Conservation (phyloP, 306 rosid species). For the Trifolium pratense region DNA sequence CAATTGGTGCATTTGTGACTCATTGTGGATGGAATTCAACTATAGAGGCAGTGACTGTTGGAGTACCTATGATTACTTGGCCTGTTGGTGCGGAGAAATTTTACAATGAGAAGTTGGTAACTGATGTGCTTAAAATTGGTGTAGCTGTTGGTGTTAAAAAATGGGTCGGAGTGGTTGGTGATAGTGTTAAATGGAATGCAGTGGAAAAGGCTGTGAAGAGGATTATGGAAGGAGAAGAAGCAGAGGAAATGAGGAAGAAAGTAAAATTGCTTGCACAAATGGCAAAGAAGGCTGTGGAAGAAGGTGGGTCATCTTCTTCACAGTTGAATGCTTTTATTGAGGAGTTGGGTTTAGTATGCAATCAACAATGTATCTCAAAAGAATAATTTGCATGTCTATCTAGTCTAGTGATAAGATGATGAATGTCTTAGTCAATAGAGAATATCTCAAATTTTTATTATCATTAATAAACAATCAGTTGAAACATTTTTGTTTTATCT, state of each 20-base stretch:
- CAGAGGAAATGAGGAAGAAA: constrained; percentile 39
- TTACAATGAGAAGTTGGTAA: constrained; percentile 53
- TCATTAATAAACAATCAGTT: too few species aligned
- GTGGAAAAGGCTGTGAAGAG: constrained; percentile 39
- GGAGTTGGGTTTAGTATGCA: constrained; percentile 29
- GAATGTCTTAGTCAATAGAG: neutral
- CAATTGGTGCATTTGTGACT: constrained; percentile 50
- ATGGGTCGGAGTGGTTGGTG: neutral
- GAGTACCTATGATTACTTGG: constrained; percentile 60
- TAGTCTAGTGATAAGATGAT: neutral
- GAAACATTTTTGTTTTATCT: too few species aligned
- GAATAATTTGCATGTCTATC: neutral
- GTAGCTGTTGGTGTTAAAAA: constrained; percentile 40
- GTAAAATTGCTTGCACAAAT: neutral
- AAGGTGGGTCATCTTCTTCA: constrained; percentile 47
- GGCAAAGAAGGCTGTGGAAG: constrained; percentile 35
- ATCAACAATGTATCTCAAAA: neutral
- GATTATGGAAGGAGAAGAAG: constrained; percentile 44
- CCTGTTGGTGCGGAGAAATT: constrained; percentile 45
- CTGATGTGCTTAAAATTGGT: constrained; percentile 36
- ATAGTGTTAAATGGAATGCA: constrained; percentile 7
- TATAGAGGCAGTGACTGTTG: constrained; percentile 47
- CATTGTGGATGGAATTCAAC: constrained; percentile 65
- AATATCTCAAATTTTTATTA: neutral
- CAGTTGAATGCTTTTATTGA: constrained; percentile 41